phyloP scores from a whole-genome alignment of 805 yeast genomes.

The Monosporozyma unispora region DNA sequence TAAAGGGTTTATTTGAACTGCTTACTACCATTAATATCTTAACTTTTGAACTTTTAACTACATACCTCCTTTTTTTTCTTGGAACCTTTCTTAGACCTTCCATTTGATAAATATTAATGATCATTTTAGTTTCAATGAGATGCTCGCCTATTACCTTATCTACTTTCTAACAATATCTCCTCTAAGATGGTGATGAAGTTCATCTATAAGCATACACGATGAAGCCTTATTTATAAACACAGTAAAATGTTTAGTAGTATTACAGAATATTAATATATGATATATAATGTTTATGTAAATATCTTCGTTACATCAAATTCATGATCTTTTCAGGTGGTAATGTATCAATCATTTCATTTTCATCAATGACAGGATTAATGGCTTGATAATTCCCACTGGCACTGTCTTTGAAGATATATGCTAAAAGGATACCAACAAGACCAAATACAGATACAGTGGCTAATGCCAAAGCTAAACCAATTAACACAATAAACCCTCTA shows the following conservation, averaged over 20 bases:
- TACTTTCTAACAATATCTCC: no score
- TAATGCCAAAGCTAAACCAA: slow-evolving; percentile 59
- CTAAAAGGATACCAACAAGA: slow-evolving; percentile 30
- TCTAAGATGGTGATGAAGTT: no score
- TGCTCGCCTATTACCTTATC: no score
- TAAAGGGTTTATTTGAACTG: no score
- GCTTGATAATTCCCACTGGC: slow-evolving; percentile 36
- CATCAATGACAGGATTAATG: slow-evolving; percentile 48
- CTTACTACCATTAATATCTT: no score
- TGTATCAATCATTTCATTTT: slow-evolving; percentile 49
- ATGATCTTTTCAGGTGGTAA: slow-evolving; percentile 52
- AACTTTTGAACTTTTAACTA: no score
- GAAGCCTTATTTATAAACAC: not conserved
- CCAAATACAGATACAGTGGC: slow-evolving; percentile 39
- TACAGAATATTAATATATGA: not conserved
- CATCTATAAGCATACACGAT: no score
- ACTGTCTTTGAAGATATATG: slow-evolving; percentile 31
- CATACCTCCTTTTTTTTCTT: no score
- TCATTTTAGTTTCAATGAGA: no score
- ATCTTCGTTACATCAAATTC: slow-evolving; percentile 23
- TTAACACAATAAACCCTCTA: slow-evolving; percentile 59
- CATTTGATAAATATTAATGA: no score
- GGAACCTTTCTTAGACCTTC: no score
- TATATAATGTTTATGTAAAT: not conserved
- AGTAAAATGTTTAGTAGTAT: not conserved